Percentiles rank a stretch among this genome's conserved stretches.
Evolutionary conservation across 257 asterid genomes (phyloP).

Genomic region (Leptodermis oblonga): DNA sequence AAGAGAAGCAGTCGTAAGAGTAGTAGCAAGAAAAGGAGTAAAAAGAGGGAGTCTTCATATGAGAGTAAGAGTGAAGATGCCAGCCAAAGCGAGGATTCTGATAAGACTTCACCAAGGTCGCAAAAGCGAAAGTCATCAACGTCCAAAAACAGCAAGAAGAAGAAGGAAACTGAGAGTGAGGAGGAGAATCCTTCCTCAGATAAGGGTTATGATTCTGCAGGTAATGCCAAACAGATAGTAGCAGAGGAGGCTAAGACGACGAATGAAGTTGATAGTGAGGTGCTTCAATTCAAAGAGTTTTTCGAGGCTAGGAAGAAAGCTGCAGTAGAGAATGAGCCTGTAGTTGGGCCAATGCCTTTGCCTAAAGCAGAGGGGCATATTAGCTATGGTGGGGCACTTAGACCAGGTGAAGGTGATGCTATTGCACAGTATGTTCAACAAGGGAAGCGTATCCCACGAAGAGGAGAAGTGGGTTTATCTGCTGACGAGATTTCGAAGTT

Average conservation of each 20-base stretch:
- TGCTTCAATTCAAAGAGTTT: constrained; percentile 62
- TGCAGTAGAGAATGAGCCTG: constrained; percentile 51
- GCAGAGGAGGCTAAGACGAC: constrained; percentile 32
- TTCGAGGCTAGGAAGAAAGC: constrained; percentile 55
- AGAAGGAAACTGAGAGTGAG: constrained; percentile 38
- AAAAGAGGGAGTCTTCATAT: constrained; percentile 37
- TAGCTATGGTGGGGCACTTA: constrained; percentile 97
- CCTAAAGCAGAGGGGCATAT: constrained; percentile 95
- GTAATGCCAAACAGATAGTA: constrained; percentile 23
- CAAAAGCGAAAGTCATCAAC: constrained; percentile 43
- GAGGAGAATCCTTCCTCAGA: constrained; percentile 24
- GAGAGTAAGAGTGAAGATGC: constrained; percentile 38
- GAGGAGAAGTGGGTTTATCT: constrained; percentile 99
- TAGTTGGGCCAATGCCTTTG: constrained; percentile 92
- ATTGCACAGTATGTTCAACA: constrained; percentile 98
- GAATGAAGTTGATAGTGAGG: constrained; percentile 43
- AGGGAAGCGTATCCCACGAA: constrained; percentile 98
- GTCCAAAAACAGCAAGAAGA: constrained; percentile 43
- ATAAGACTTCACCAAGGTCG: constrained; percentile 24
- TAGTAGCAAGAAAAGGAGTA: constrained; percentile 40
- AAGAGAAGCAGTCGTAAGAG: constrained; percentile 36
- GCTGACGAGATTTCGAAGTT: constrained; percentile 93
- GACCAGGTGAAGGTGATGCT: constrained; percentile 99
- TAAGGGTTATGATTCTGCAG: constrained; percentile 33
- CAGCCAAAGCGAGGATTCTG: constrained; percentile 62